Evolutionary conservation across 768 basidiomycete genomes (phyloP).

Genomic region (Russula earlei): DNA sequence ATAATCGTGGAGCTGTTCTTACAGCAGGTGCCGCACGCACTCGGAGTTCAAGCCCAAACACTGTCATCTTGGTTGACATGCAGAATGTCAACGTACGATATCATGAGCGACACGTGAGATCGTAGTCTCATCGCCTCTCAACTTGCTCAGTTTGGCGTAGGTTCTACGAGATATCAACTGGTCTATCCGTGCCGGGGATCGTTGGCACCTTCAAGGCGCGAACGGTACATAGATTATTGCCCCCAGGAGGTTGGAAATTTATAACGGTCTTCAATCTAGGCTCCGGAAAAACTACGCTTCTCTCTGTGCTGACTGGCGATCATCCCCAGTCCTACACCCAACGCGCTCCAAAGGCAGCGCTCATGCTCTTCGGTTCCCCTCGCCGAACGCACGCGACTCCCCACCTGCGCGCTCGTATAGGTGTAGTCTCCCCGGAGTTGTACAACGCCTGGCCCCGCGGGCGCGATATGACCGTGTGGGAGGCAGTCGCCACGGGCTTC

Average conservation of each 20-base stretch:
- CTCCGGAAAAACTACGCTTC: slow-evolving; percentile 29
- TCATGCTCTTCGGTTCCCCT: slow-evolving; percentile 52
- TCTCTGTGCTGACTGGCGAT: slow-evolving; percentile 79
- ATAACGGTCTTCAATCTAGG: slow-evolving; percentile 34
- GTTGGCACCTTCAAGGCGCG: slow-evolving; percentile 84
- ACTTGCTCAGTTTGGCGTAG: slow-evolving; percentile 28
- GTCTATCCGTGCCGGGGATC: slow-evolving; percentile 71
- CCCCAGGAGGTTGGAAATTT: neutral
- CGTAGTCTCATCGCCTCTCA: neutral
- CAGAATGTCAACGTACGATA: slow-evolving; percentile 64
- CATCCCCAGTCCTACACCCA: slow-evolving; percentile 93
- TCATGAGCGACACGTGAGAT: slow-evolving; percentile 30
- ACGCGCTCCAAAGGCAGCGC: slow-evolving; percentile 29
- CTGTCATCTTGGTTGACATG: slow-evolving; percentile 48
- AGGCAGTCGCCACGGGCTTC: slow-evolving; percentile 83
- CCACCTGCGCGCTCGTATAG: slow-evolving; percentile 54
- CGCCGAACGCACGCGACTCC: slow-evolving; percentile 62
- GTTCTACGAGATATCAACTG: slow-evolving; percentile 72
- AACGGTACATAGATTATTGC: slow-evolving; percentile 48
- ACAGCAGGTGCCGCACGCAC: neutral
- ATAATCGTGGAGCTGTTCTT: neutral
- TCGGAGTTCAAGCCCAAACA: slow-evolving; percentile 11
- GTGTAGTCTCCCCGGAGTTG: slow-evolving; percentile 82
- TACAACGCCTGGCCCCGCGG: slow-evolving; percentile 83
- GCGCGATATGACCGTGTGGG: slow-evolving; percentile 56